A percentile compares a stretch with the other conserved stretches of the same genome.
These are phyloP conservation scores for Glebionis coronaria DNA, from an alignment of 129 eudicot genomes.

Conservation along the genomic window DNA sequence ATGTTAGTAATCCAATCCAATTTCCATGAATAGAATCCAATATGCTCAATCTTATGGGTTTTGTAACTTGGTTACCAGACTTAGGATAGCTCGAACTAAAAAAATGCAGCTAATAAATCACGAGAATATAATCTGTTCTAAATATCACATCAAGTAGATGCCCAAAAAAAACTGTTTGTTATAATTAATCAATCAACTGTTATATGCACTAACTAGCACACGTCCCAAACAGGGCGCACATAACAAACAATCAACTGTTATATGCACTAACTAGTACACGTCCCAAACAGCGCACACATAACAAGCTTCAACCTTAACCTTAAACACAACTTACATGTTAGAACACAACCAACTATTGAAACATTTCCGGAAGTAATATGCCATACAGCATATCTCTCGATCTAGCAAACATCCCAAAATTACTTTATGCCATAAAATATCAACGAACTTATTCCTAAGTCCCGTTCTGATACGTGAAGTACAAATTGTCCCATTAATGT, in stretches of 20 bases:
- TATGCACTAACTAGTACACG: background rate
- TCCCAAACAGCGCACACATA: background rate
- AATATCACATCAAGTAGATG: too few species aligned
- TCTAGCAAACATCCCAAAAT: too few species aligned
- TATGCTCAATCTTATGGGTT: constrained; percentile 1
- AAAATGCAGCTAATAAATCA: background rate
- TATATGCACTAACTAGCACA: background rate
- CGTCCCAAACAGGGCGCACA: background rate
- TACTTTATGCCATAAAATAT: too few species aligned
- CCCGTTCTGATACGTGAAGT: too few species aligned
- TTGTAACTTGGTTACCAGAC: background rate
- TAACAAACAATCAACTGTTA: background rate
- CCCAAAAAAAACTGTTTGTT: background rate
- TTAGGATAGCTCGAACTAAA: too few species aligned
- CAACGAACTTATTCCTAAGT: too few species aligned
- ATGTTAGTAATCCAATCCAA: background rate
- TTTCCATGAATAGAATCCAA: constrained; percentile 1
- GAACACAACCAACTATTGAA: background rate
- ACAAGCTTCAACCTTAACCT: background rate
- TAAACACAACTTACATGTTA: background rate
- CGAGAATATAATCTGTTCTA: too few species aligned
- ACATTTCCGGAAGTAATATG: too few species aligned
- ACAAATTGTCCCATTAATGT: too few species aligned
- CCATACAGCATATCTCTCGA: too few species aligned
- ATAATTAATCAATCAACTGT: background rate